phyloP scores from a whole-genome alignment of 306 rosid genomes.

The Prinsepia uniflora region DNA sequence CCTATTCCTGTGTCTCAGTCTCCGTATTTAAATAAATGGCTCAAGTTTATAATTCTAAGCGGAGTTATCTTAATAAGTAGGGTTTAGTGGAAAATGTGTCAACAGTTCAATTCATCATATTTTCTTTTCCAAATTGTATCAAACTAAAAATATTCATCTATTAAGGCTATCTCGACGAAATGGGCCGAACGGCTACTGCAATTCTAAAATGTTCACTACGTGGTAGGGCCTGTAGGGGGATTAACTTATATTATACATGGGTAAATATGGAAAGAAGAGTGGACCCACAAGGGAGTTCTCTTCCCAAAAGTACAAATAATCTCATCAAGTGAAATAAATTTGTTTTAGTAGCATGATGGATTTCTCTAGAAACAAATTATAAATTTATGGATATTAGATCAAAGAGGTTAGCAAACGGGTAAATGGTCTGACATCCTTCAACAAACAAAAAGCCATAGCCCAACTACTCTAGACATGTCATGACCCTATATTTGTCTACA shows the following conservation, averaged over 20 bases:
- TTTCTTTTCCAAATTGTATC: neutral
- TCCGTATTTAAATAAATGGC: neutral
- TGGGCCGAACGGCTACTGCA: too few species aligned
- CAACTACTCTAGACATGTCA: neutral
- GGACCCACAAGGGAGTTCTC: too few species aligned
- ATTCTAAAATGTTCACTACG: too few species aligned
- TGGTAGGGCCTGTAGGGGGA: too few species aligned
- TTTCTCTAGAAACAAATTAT: neutral
- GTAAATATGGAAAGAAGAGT: too few species aligned
- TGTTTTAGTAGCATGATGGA: neutral
- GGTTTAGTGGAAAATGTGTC: neutral
- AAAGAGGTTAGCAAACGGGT: too few species aligned
- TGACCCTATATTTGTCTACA: too few species aligned
- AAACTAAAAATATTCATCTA: too few species aligned
- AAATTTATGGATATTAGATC: neutral
- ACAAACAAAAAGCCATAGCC: neutral
- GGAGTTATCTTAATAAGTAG: neutral
- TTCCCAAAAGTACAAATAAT: too few species aligned
- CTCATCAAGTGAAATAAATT: neutral
- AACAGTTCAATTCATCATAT: neutral
- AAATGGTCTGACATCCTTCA: neutral
- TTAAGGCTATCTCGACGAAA: neutral
- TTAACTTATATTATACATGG: too few species aligned
- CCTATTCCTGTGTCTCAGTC: neutral
- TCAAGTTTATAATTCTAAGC: neutral